Evolutionary conservation across 2,329 filamentous ascomycete species (phyloP), one percentile per base, ranked within the genome.

Genomic region (Stachybotrys chartarum): DNA sequence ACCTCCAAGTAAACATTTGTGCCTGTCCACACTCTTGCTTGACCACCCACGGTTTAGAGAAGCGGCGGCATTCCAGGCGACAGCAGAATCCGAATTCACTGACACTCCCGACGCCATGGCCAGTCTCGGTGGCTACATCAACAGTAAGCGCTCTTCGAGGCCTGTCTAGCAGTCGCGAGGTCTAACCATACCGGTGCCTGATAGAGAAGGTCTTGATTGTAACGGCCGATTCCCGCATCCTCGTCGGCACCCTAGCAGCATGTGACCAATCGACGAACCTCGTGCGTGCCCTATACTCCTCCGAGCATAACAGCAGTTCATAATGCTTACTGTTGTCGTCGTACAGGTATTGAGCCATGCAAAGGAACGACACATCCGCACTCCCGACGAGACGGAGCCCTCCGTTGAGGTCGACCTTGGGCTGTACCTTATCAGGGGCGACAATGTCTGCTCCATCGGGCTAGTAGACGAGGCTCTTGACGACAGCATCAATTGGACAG

Each of bases 241-340:
- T 93, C 24, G 81, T 90, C 58, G 94, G 94, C 57, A 92, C 81
- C 3, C 84, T 99, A 54, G 78, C 93, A 51, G 90, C 89, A 49
- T 91, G 88, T 68, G 94, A 99, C 72, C 87, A 96, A 72, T 85
- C 88, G 66, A 97, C 94, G 62, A 99, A 99, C 73, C 77, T 99
- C 59, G 84, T 86, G 72, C 58, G 75, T 61, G 48, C 42, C 30
- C 32, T 56, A 35, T 24, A 1, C 48, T 31, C 24, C 30, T 11
- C 51, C 32, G 49, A 49, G 24, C 30, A 7, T 39, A 18, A 39
- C 24, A 18, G 30, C 14, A 42, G 35, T 14, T 42, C 11, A 30
- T 16, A 48, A 18, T 56, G 55, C 64, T 67, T 31, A 66, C 59
- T 12, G 39, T 18, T 18, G 6, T 35, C 44, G 17, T 30, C 24